Evolutionary conservation across 1,284 basidiomycete genomes (phyloP).

Genomic region (Ceratobasidium theobromae): DNA sequence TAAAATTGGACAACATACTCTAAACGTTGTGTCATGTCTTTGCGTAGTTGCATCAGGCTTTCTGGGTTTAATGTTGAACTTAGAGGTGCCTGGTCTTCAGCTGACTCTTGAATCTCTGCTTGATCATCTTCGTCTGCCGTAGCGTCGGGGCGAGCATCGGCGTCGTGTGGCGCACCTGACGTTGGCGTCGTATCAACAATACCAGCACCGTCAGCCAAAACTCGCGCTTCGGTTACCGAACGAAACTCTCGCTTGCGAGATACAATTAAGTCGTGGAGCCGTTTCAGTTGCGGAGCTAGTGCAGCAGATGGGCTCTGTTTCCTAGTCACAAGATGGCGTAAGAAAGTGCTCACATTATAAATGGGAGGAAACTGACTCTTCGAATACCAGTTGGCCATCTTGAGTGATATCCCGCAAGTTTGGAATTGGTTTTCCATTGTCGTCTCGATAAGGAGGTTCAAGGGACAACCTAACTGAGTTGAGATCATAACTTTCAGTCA

Average conservation of each 20-base stretch:
- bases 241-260: constrained; percentile 28
- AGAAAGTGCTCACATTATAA: not conserved
- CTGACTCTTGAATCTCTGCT: not conserved
- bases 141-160: not conserved
- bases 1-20: not conserved
- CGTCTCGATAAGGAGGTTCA: constrained; percentile 27
- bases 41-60: constrained; percentile 22
- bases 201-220: constrained; percentile 23
- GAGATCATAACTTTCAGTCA: constrained; percentile 1
- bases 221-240: constrained; percentile 11
- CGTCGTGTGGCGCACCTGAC: not conserved
- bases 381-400: constrained; percentile 19
- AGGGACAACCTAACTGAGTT: constrained; percentile 12
- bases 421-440: constrained; percentile 26
- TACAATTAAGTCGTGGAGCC: constrained; percentile 22
- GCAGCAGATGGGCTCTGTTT: constrained; percentile 26
- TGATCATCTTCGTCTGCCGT: constrained; percentile 2
- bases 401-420: constrained; percentile 23
- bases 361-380: constrained; percentile 13
- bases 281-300: constrained; percentile 21
- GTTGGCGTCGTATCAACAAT: not conserved
- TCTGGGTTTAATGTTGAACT: constrained; percentile 6
- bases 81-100: not conserved
- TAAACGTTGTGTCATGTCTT: constrained; percentile 19
- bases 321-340: constrained; percentile 1